Conservation (phyloP, 352 stramenopile genomes). For the Pythium graminicola region DNA sequence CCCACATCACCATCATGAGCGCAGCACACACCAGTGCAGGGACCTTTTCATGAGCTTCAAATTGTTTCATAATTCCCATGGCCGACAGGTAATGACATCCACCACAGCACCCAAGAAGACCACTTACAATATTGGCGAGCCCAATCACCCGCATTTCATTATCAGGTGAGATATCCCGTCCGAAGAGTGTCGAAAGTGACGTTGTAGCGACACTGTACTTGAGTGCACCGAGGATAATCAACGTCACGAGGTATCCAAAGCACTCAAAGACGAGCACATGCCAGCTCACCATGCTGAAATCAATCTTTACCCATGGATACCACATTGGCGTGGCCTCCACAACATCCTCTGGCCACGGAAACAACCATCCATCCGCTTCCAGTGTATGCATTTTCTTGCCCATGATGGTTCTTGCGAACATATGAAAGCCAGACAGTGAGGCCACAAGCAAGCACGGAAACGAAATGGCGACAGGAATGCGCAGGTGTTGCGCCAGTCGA, state of each 20-base stretch:
- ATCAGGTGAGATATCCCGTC: constrained; percentile 67
- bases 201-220: constrained; percentile 80
- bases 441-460: constrained; percentile 59
- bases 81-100: constrained; percentile 77
- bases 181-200: constrained; percentile 75
- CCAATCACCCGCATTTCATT: constrained; percentile 79
- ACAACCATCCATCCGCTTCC: constrained; percentile 42
- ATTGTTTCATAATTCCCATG: constrained; percentile 84
- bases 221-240: constrained; percentile 65
- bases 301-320: constrained; percentile 68
- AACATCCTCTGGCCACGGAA: constrained; percentile 55
- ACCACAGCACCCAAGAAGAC: constrained; percentile 57
- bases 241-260: constrained; percentile 53
- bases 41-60: constrained; percentile 68
- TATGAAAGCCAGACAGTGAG: constrained; percentile 58
- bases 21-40: constrained; percentile 62
- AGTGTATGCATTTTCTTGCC: constrained; percentile 33
- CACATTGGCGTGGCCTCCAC: constrained; percentile 68
- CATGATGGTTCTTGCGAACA: constrained; percentile 23
- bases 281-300: constrained; percentile 56
- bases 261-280: constrained; percentile 48
- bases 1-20: constrained; percentile 53
- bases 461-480: constrained; percentile 59
- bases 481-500: constrained; percentile 48
- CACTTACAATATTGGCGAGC: constrained; percentile 60